phyloP scores from a whole-genome alignment of 2,329 filamentous ascomycete species.

The Diaporthe nobilis region DNA sequence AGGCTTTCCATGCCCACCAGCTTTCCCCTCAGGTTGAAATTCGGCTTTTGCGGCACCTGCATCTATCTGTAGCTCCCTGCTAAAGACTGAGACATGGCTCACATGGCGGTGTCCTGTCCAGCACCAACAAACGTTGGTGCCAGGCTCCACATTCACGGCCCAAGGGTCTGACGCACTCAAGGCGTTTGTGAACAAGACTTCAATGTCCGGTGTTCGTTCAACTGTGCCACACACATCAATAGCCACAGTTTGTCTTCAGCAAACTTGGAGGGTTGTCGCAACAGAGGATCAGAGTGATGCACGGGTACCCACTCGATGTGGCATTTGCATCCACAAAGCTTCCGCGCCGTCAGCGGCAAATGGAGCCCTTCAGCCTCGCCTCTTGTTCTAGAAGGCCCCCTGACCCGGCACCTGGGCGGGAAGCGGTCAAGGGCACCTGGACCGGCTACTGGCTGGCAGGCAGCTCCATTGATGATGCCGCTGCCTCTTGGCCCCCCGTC shows the following conservation, averaged over 20 bases:
- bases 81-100: slow-evolving; percentile 11
- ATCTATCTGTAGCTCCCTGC: not conserved
- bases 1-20: not conserved
- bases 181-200: not conserved
- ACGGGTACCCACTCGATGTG: slow-evolving; percentile 33
- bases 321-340: slow-evolving; percentile 36
- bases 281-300: slow-evolving; percentile 26
- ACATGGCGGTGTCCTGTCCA: not conserved
- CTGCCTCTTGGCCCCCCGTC: slow-evolving; percentile 1
- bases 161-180: not conserved
- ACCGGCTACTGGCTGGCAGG: slow-evolving; percentile 14
- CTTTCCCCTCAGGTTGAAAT: not conserved
- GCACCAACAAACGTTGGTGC: not conserved
- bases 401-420: slow-evolving; percentile 36
- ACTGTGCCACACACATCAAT: not conserved
- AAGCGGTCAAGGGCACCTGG: slow-evolving; percentile 37
- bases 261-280: not conserved
- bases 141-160: not conserved
- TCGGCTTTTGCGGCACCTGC: not conserved
- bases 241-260: not conserved
- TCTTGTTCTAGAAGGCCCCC: slow-evolving; percentile 37
- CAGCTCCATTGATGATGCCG: slow-evolving; percentile 22
- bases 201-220: not conserved
- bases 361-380: slow-evolving; percentile 33
- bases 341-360: slow-evolving; percentile 28